Conservation (phyloP, 257 asterid genomes). For the Solanum bulbocastanum region DNA sequence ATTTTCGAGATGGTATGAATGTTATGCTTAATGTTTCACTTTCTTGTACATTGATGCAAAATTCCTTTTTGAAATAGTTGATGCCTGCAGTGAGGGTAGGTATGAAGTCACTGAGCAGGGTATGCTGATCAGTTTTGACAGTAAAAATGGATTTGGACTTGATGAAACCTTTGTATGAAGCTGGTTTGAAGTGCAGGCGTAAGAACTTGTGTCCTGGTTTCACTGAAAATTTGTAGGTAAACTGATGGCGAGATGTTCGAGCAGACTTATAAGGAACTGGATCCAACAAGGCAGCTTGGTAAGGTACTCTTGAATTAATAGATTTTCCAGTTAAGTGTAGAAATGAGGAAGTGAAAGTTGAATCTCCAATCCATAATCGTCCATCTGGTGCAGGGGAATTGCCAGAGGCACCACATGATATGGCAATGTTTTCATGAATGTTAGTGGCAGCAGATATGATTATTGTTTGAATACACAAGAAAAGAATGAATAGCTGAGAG, state of each 20-base stretch:
- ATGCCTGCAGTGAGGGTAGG: constrained; percentile 18
- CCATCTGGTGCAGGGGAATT: constrained; percentile 23
- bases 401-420: constrained; percentile 50
- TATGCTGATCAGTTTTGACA: constrained; percentile 14
- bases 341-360: constrained; percentile 8
- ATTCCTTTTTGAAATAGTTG: constrained; percentile 31
- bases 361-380: constrained; percentile 46
- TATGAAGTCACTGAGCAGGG: constrained; percentile 19
- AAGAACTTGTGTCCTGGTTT: constrained; percentile 18
- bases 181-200: constrained; percentile 24
- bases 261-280: constrained; percentile 15
- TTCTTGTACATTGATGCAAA: constrained; percentile 28
- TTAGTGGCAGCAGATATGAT: constrained; percentile 8
- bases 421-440: constrained; percentile 17
- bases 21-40: constrained; percentile 20
- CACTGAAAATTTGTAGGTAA: constrained; percentile 11
- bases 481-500: constrained; percentile 1
- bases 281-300: not conserved
- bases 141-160: constrained; percentile 14
- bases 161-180: constrained; percentile 15
- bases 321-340: constrained; percentile 32
- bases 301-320: constrained; percentile 16
- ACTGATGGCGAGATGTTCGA: constrained; percentile 14
- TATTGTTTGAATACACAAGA: not conserved
- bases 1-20: constrained; percentile 25